These are phyloP conservation scores for Saccharomycopsis sp. DNA, from an alignment of 805 yeast species.

Conservation along the genomic window DNA sequence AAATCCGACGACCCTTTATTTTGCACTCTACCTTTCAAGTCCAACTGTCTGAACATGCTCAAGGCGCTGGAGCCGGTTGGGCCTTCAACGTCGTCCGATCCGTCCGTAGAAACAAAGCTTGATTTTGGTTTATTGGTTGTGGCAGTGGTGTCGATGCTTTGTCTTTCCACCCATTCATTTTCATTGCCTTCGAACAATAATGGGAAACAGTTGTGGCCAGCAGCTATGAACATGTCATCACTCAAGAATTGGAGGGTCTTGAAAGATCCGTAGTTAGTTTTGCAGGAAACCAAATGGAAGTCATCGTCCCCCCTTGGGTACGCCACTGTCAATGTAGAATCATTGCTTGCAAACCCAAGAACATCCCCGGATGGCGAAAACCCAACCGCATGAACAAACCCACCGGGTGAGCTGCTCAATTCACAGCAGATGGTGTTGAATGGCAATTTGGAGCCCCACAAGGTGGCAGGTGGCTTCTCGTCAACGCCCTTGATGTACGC, in stretches of 20 bases:
- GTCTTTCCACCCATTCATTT: constrained; percentile 52
- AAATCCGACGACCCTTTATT: constrained; percentile 38
- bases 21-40: constrained; percentile 75
- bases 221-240: constrained; percentile 65
- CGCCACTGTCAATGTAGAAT: constrained; percentile 70
- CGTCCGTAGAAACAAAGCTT: constrained; percentile 24
- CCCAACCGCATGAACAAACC: constrained; percentile 88
- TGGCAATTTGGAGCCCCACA: constrained; percentile 94
- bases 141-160: constrained; percentile 46
- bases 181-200: constrained; percentile 69
- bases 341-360: constrained; percentile 78
- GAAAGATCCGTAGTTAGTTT: constrained; percentile 72
- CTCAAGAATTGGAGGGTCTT: constrained; percentile 61
- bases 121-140: constrained; percentile 27
- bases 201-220: constrained; percentile 90
- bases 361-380: constrained; percentile 76
- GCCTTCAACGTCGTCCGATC: constrained; percentile 46
- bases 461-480: constrained; percentile 64
- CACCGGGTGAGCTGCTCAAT: constrained; percentile 56
- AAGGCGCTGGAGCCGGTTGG: constrained; percentile 64
- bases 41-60: constrained; percentile 92
- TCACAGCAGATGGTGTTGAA: constrained; percentile 89
- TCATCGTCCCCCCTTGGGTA: constrained; percentile 58
- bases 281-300: constrained; percentile 50
- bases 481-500: constrained; percentile 87